phyloP scores from a whole-genome alignment of 495 filamentous ascomycete genomes.

The Elasticomyces elasticus region DNA sequence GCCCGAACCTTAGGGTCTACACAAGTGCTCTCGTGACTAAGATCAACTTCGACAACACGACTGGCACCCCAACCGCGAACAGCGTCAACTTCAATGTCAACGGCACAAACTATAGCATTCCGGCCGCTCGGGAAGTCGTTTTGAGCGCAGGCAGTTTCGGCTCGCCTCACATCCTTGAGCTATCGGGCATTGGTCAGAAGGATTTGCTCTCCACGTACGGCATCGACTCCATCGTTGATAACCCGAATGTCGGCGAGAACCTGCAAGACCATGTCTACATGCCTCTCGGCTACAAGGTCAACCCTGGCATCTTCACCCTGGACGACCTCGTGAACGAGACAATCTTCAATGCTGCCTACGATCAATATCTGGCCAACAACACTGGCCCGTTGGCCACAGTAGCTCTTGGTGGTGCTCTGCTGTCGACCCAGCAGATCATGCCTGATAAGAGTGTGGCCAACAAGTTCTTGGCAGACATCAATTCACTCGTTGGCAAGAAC shows the following conservation, averaged over 20 bases:
- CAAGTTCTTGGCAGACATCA: neutral
- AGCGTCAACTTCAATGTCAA: conserved; percentile 21
- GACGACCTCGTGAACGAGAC: conserved; percentile 7
- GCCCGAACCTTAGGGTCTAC: conserved; percentile 13
- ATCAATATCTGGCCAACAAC: neutral
- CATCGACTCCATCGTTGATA: conserved; percentile 23
- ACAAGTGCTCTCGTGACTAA: conserved; percentile 8
- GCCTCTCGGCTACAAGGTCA: conserved; percentile 3
- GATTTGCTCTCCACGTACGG: conserved; percentile 34
- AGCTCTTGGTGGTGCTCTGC: neutral
- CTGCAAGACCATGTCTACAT: conserved; percentile 22
- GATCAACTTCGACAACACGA: conserved; percentile 8
- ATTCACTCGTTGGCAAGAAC: neutral
- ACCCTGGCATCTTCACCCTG: conserved; percentile 1
- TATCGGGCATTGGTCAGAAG: conserved; percentile 46
- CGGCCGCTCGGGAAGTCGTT: conserved; percentile 41
- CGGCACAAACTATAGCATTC: conserved; percentile 10
- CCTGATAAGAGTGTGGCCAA: neutral
- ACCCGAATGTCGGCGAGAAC: conserved; percentile 21
- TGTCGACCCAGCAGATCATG: conserved; percentile 1
- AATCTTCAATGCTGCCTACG: neutral
- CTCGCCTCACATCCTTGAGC: conserved; percentile 47
- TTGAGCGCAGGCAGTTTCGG: conserved; percentile 43
- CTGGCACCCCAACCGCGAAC: neutral
- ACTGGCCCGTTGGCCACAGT: neutral